Conservation (phyloP, 805 yeast species). For the Starmerella vaccinii region DNA sequence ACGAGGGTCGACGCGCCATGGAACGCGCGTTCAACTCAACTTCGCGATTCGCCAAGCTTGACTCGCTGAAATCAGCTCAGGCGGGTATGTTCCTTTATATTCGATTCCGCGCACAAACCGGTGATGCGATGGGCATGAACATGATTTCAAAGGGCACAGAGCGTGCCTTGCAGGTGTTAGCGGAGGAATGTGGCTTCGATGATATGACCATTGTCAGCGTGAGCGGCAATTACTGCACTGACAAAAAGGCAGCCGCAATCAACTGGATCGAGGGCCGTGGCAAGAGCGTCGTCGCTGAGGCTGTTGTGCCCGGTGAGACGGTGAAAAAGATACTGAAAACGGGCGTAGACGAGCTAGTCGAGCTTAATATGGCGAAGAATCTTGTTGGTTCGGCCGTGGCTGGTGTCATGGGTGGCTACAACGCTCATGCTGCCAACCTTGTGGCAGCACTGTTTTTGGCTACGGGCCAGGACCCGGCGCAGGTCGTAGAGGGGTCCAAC, state of each 20-base stretch:
- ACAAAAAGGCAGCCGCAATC: slow-evolving; percentile 94
- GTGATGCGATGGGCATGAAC: slow-evolving; percentile 99
- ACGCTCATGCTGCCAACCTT: slow-evolving; percentile 95
- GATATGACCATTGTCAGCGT: slow-evolving; percentile 91
- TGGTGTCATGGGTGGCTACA: slow-evolving; percentile 94
- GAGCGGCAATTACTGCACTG: slow-evolving; percentile 96
- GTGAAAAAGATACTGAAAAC: slow-evolving; percentile 80
- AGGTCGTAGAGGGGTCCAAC: slow-evolving; percentile 92
- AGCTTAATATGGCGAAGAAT: slow-evolving; percentile 79
- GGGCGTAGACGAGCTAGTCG: slow-evolving; percentile 84
- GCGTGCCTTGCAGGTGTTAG: slow-evolving; percentile 70
- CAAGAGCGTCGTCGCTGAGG: slow-evolving; percentile 94
- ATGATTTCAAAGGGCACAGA: slow-evolving; percentile 99
- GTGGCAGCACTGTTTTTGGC: slow-evolving; percentile 93
- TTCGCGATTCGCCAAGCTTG: slow-evolving; percentile 92
- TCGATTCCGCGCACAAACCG: slow-evolving; percentile 96
- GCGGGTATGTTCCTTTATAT: slow-evolving; percentile 86
- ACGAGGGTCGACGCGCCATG: slow-evolving; percentile 73
- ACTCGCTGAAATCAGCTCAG: slow-evolving; percentile 79
- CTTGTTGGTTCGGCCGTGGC: slow-evolving; percentile 97
- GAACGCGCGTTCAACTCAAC: slow-evolving; percentile 92
- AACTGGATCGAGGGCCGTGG: slow-evolving; percentile 99
- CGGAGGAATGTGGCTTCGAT: slow-evolving; percentile 77
- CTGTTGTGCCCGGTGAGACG: slow-evolving; percentile 70
- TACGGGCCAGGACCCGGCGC: slow-evolving; percentile 99